Evolutionary conservation across 2,329 filamentous ascomycete genomes (phyloP).

Genomic region (Triangularia verruculosa): DNA sequence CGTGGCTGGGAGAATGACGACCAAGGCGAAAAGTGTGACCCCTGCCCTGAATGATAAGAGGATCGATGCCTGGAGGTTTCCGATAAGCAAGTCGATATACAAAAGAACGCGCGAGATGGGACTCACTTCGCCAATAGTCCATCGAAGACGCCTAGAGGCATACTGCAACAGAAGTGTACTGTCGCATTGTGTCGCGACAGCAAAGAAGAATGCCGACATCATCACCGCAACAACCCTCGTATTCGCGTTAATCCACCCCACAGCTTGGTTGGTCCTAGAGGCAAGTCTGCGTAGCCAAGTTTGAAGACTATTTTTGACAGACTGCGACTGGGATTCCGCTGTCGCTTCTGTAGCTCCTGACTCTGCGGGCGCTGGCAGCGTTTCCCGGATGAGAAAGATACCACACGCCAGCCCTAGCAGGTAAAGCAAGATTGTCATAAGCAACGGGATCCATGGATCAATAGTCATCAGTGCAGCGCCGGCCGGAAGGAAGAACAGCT

Average conservation of each 20-base stretch:
- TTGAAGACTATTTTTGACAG: not conserved
- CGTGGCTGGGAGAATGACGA: constrained; percentile 13
- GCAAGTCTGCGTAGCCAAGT: not conserved
- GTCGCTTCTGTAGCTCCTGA: not conserved
- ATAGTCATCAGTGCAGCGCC: constrained; percentile 17
- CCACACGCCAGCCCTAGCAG: constrained; percentile 2
- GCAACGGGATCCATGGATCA: constrained; percentile 23
- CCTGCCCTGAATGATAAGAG: constrained; percentile 21
- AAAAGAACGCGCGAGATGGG: not conserved
- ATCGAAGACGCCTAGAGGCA: constrained; percentile 18
- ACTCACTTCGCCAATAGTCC: constrained; percentile 19
- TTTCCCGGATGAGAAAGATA: constrained; percentile 12
- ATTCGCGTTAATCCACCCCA: not conserved
- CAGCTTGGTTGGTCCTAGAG: not conserved
- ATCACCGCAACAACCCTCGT: not conserved
- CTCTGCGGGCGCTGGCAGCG: not conserved
- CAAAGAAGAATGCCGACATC: constrained; percentile 3
- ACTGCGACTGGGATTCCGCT: too few species aligned
- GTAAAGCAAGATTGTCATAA: not conserved
- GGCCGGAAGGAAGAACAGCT: constrained; percentile 20
- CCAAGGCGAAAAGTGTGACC: constrained; percentile 15
- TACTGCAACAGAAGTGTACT: constrained; percentile 18
- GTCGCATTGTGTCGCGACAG: constrained; percentile 11
- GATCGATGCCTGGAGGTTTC: constrained; percentile 17
- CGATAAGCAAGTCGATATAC: not conserved